phyloP scores from a whole-genome alignment of 2,329 filamentous ascomycete genomes.

The Penicillium sp. region DNA sequence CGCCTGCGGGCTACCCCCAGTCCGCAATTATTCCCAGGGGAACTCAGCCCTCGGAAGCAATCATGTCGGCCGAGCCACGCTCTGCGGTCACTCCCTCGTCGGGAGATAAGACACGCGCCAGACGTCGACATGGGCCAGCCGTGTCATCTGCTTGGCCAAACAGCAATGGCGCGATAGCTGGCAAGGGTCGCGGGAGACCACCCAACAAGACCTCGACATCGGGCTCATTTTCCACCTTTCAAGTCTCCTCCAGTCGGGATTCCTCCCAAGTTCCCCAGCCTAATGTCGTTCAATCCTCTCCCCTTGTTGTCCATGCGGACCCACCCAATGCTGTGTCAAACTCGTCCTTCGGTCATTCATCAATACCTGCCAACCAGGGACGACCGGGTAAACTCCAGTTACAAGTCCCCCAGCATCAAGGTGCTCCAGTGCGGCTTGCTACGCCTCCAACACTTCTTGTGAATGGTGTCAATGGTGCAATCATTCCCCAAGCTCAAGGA shows the following conservation, averaged over 20 bases:
- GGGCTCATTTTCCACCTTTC: slow-evolving; percentile 72
- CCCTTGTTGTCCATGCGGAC: slow-evolving; percentile 52
- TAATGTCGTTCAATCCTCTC: slow-evolving; percentile 45
- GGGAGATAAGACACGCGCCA: slow-evolving; percentile 49
- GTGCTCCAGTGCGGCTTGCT: slow-evolving; percentile 50
- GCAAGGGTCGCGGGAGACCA: slow-evolving; percentile 79
- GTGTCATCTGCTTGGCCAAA: slow-evolving; percentile 91
- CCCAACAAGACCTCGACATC: slow-evolving; percentile 72
- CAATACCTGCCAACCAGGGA: slow-evolving; percentile 32
- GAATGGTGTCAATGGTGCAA: slow-evolving; percentile 42
- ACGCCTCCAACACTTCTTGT: slow-evolving; percentile 51
- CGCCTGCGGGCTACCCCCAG: slow-evolving; percentile 74
- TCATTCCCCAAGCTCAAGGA: slow-evolving; percentile 12
- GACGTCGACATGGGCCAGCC: slow-evolving; percentile 76
- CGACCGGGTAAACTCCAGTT: slow-evolving; percentile 50
- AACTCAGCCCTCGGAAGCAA: slow-evolving; percentile 40
- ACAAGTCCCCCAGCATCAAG: slow-evolving; percentile 50
- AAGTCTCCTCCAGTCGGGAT: slow-evolving; percentile 62
- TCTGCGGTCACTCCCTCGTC: slow-evolving; percentile 73
- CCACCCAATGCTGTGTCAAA: slow-evolving; percentile 27
- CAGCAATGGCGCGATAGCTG: slow-evolving; percentile 64
- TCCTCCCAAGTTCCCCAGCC: slow-evolving; percentile 52
- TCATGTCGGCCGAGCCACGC: slow-evolving; percentile 62
- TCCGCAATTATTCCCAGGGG: slow-evolving; percentile 73
- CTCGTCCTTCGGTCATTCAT: slow-evolving; percentile 36